Percentiles rank a stretch among this genome's conserved stretches.
phyloP scores from a whole-genome alignment of 441 rosid genomes.

The Lepidium campestre region DNA sequence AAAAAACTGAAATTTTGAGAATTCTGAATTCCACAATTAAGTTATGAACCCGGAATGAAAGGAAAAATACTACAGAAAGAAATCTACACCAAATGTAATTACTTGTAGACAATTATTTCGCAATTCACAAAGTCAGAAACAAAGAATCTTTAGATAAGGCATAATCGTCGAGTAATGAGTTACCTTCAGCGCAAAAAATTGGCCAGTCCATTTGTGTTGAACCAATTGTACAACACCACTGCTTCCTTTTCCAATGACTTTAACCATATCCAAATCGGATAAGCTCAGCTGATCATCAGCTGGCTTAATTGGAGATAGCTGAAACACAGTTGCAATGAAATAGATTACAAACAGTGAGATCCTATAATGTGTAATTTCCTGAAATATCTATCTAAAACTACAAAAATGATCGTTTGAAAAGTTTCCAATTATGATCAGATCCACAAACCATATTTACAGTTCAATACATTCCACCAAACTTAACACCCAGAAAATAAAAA shows the following conservation, averaged over 20 bases:
- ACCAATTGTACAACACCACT: constrained; percentile 93
- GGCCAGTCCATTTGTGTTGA: constrained; percentile 97
- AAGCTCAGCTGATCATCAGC: constrained; percentile 75
- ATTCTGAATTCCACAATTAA: background rate
- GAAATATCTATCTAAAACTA: background rate
- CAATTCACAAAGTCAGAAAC: background rate
- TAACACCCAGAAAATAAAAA: background rate
- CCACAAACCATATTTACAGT: constrained; percentile 6
- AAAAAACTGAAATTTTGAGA: background rate
- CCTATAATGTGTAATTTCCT: background rate
- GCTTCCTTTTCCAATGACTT: constrained; percentile 90
- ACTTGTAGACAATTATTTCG: background rate
- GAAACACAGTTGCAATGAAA: constrained; percentile 19
- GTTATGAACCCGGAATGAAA: background rate
- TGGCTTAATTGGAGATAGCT: constrained; percentile 82
- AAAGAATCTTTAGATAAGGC: background rate
- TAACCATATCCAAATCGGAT: constrained; percentile 71
- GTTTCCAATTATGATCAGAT: constrained; percentile 1
- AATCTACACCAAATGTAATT: background rate
- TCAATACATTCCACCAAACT: background rate
- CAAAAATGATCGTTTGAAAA: background rate
- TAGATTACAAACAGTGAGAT: background rate
- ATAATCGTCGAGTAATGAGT: background rate
- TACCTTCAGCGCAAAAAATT: constrained; percentile 94
- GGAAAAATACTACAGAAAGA: background rate